Evolutionary conservation across 1,139 yeast genomes (phyloP), one percentile per base, ranked within the genome.

Genomic region (Torulaspora globosa): DNA sequence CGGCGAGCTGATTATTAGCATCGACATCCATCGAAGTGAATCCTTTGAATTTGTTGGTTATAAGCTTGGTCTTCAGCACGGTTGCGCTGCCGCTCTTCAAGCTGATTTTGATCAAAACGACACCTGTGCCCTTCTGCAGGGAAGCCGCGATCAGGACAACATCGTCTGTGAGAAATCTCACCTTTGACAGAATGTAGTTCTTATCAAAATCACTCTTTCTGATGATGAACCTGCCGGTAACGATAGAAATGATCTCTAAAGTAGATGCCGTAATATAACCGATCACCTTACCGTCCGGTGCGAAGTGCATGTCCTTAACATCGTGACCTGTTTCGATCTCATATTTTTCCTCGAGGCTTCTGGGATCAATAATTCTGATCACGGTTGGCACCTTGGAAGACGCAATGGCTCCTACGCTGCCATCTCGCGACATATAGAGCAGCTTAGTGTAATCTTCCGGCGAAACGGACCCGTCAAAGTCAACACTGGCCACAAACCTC

Each of bases 1-100:
- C 94, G 21, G 82, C 71, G 39, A 84, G 68, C 38, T 79, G 73
- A 39, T 72, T 58, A 18, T 49, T 46, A 3, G 46, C 72, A 32
- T 66, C 62, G 7, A 69, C 68, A 58, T 83, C 95, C 62, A 88
- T 67, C 0, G 94, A 82, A 0, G 94, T 86, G 23, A 85, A 73
- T 38, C 84, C 83, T 52, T 76, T 79, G 54, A 80, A 70, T 47
- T 77, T 80, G 37, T 70, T 75, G 4, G 82, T 73, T 5, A 82
- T 65, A 5, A 73, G 59, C 21, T 69, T 68, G 15, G 72, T 66
- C 51, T 70, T 73, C 11, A 73, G 56, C 14, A 80, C 67, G 30
- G 54, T 51, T 1, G 58, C 56, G 62, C 57, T 67, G 53, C 66
- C 68, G 21, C 63, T 55, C 21, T 53, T 49, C 37, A 65, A 49